Evolutionary conservation across 208 protist species (phyloP).

Genomic region (Leishmania arabica): DNA sequence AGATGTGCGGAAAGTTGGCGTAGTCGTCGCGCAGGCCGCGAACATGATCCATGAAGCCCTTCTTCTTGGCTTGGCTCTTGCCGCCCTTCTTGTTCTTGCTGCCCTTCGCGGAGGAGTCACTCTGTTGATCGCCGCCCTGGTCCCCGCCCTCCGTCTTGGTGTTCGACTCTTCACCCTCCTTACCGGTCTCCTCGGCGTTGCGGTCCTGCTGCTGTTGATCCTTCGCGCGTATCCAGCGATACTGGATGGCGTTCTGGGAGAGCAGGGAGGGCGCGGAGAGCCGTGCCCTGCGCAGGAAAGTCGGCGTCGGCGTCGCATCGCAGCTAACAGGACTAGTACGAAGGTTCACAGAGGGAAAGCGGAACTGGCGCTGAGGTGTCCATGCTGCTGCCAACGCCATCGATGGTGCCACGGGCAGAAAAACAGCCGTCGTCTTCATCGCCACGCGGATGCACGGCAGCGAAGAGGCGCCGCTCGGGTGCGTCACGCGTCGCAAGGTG

Average conservation of each 20-base stretch:
- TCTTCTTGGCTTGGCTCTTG: slow-evolving; percentile 30
- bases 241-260: background rate
- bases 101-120: slow-evolving; percentile 3
- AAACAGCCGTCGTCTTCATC: background rate
- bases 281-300: slow-evolving; percentile 9
- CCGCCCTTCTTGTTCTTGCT: slow-evolving; percentile 19
- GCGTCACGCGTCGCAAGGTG: background rate
- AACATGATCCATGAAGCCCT: slow-evolving; percentile 61
- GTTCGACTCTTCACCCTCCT: background rate
- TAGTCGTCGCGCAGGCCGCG: slow-evolving; percentile 73
- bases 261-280: background rate
- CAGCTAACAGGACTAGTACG: background rate
- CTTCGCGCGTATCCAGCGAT: slow-evolving; percentile 28
- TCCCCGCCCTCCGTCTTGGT: background rate
- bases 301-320: background rate
- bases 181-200: background rate
- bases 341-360: background rate
- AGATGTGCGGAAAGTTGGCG: slow-evolving; percentile 84
- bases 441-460: background rate
- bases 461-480: background rate
- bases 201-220: slow-evolving; percentile 9
- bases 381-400: background rate
- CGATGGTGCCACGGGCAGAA: background rate
- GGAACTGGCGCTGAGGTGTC: background rate
- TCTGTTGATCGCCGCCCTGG: background rate